Evolutionary conservation across 2,329 filamentous ascomycete genomes (phyloP).

Genomic region (Talaromyces atroroseus): DNA sequence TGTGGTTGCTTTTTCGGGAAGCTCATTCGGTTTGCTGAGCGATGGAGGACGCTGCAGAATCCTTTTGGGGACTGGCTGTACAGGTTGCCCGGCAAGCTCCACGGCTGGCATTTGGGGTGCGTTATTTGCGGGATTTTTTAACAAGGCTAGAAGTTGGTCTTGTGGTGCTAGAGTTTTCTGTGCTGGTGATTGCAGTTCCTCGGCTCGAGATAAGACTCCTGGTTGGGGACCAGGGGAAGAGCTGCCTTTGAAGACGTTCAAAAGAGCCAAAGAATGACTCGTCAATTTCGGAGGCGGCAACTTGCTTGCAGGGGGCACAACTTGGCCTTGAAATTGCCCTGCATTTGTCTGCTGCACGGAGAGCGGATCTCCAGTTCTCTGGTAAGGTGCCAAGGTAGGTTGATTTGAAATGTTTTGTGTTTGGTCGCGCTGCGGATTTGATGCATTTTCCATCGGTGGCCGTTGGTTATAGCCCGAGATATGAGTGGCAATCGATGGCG

Average conservation of each 20-base stretch:
- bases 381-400: constrained; percentile 39
- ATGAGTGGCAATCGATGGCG: not conserved
- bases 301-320: constrained; percentile 52
- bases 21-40: constrained; percentile 14
- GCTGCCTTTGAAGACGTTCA: constrained; percentile 52
- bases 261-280: constrained; percentile 51
- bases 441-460: not conserved
- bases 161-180: constrained; percentile 33
- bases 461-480: not conserved
- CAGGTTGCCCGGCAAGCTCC: constrained; percentile 43
- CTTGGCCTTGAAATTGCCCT: constrained; percentile 35
- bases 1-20: constrained; percentile 14
- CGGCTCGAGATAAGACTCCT: constrained; percentile 17
- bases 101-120: constrained; percentile 27
- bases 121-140: constrained; percentile 22
- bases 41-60: constrained; percentile 28
- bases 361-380: constrained; percentile 42
- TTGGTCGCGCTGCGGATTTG: constrained; percentile 1
- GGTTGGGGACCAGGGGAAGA: constrained; percentile 23
- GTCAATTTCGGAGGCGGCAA: constrained; percentile 55
- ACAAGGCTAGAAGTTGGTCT: constrained; percentile 30
- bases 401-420: constrained; percentile 13
- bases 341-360: constrained; percentile 35
- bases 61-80: constrained; percentile 28
- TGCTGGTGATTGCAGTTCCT: constrained; percentile 11